Evolutionary conservation across 805 yeast species (phyloP), one percentile per base, ranked within the genome.

Genomic region (Schwanniomyces vanrijiae): DNA sequence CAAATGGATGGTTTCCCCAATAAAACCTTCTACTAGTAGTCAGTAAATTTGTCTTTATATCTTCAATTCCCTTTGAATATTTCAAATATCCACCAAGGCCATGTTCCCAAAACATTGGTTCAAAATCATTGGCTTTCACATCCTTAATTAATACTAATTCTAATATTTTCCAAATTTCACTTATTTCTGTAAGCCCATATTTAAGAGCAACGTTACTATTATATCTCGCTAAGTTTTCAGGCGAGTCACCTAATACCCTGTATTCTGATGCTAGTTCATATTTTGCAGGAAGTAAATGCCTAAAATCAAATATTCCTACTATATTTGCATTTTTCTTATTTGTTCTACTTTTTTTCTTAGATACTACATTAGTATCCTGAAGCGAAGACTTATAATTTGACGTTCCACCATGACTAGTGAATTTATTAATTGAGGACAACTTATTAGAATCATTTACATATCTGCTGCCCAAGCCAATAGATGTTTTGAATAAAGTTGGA

Each of bases 1-100:
- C 96, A 61, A 85, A 79, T 0, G 90, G 91, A 61, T 88, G 95
- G 4, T 78, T 66, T 0, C 92, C 92, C 97, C 97, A 91, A 47
- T 76, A 79, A 50, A 81, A 79, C 56, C 64, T 52, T 37, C 55
- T 55, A 14, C 49, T 55, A n/a, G 50, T 42, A 14, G 47, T 50
- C 2, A n/a, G 25, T n/a, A 24, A 18, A 14, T 5, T 25, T 9
- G 11, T 44, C 20, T 48, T 45, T 8, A 49, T 11, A 2, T 44
- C 45, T 24, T 49, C 50, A 14, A 39, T 39, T 4, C 37, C 38
- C 4, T 46, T 44, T 11, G 22, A 11, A 16, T 42, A 43, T 19
- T 37, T 42, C 20, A 39, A 34, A 24, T 39, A 24, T 29, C 31
- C 37, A 5, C 25, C 18, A 13, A 37, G 5, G 4, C 7, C 24